phyloP scores from a whole-genome alignment of 176 grass and related monocot genomes.

The Tuctoria greenei region DNA sequence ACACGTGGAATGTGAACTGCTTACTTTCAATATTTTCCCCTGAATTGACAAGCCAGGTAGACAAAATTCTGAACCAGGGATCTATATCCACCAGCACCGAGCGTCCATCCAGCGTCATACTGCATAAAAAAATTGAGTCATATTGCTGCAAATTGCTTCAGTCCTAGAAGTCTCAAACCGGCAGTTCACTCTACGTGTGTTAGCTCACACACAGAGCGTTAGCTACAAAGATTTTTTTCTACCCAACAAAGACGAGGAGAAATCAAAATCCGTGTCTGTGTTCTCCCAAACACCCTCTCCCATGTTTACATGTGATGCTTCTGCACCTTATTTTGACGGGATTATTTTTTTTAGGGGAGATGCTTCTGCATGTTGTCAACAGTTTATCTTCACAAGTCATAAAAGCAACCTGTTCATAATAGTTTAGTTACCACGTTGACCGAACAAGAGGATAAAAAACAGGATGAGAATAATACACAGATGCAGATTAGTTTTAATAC shows the following conservation, averaged over 20 bases:
- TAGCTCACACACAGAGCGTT: background rate
- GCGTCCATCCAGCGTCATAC: background rate
- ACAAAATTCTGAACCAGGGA: background rate
- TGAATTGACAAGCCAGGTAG: background rate
- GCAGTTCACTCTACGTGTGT: conserved; percentile 20
- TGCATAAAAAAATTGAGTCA: background rate
- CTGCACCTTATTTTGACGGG: too few species aligned
- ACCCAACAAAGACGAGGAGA: background rate
- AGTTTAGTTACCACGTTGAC: conserved; percentile 15
- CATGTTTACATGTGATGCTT: conserved; percentile 6
- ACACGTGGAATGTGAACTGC: background rate
- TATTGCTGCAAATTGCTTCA: conserved; percentile 2
- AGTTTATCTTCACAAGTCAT: background rate
- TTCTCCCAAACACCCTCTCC: background rate
- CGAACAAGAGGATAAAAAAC: background rate
- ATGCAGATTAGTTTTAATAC: background rate
- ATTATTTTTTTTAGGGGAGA: too few species aligned
- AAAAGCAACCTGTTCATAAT: conserved; percentile 6
- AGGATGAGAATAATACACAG: background rate
- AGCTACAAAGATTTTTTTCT: background rate
- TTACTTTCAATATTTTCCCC: background rate
- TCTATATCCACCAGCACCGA: background rate
- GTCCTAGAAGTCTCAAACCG: conserved; percentile 9
- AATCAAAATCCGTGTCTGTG: background rate
- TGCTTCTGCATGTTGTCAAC: conserved; percentile 1